Conservation (phyloP, 257 asterid species). For the Lantana camara region DNA sequence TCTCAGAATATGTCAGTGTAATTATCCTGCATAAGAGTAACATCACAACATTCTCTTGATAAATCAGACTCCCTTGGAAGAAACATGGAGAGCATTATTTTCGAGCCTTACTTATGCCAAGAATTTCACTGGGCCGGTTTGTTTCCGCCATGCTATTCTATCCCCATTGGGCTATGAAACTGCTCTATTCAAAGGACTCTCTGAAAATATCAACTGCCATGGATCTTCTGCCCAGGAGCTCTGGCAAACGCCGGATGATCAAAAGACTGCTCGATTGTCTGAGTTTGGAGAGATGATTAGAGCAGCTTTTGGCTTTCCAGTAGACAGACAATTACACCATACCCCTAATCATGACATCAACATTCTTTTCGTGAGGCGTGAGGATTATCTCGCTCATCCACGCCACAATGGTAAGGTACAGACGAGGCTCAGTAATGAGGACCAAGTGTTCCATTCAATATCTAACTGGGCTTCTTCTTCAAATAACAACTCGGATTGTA, state of each 20-base stretch:
- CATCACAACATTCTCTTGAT: background rate
- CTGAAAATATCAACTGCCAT: constrained; percentile 59
- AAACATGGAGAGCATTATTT: constrained; percentile 86
- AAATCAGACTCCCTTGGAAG: constrained; percentile 83
- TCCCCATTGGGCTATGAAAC: constrained; percentile 95
- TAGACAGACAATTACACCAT: constrained; percentile 51
- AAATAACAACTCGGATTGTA: constrained; percentile 50
- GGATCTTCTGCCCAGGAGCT: constrained; percentile 75
- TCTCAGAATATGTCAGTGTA: background rate
- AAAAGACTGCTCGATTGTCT: constrained; percentile 76
- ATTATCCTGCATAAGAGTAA: constrained; percentile 15
- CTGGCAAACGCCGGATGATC: constrained; percentile 64
- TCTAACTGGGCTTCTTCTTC: constrained; percentile 69
- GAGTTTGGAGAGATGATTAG: constrained; percentile 98
- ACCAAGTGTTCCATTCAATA: constrained; percentile 64
- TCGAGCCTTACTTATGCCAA: constrained; percentile 87
- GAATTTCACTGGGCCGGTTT: constrained; percentile 63
- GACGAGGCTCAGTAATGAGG: constrained; percentile 85
- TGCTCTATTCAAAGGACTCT: constrained; percentile 77
- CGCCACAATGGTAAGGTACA: constrained; percentile 95
- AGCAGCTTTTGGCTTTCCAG: constrained; percentile 75
- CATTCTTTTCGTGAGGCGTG: constrained; percentile 89
- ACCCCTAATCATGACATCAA: constrained; percentile 44
- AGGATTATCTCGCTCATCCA: constrained; percentile 94
- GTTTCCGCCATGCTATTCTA: constrained; percentile 86